These are phyloP conservation scores for Penicillium nordicum DNA, from an alignment of 2,329 filamentous ascomycete species.

Conservation along the genomic window DNA sequence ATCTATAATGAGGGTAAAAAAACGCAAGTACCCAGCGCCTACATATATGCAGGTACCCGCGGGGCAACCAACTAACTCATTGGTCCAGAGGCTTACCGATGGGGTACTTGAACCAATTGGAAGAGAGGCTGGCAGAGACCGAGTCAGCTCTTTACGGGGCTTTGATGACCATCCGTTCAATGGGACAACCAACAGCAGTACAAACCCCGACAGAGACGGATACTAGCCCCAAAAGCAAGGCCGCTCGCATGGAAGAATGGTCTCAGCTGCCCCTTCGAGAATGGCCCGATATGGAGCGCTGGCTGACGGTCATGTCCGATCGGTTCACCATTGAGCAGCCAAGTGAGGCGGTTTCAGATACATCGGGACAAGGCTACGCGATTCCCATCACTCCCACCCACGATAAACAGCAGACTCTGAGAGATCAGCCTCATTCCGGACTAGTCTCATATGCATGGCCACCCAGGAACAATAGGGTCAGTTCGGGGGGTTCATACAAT, in stretches of 20 bases:
- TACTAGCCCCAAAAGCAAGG: slow-evolving; percentile 12
- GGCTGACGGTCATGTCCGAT: slow-evolving; percentile 15
- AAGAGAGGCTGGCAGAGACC: slow-evolving; percentile 21
- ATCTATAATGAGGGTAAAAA: slow-evolving; percentile 23
- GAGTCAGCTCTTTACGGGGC: slow-evolving; percentile 23
- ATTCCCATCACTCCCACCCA: slow-evolving; percentile 1
- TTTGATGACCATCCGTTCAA: slow-evolving; percentile 14
- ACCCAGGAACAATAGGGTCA: neutral
- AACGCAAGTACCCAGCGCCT: slow-evolving; percentile 9
- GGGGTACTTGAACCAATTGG: slow-evolving; percentile 24
- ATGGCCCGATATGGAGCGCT: slow-evolving; percentile 18
- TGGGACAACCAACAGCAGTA: slow-evolving; percentile 5
- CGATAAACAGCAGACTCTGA: neutral
- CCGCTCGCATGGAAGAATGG: slow-evolving; percentile 23
- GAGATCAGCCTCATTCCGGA: neutral
- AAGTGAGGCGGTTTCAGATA: neutral
- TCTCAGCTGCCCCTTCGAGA: slow-evolving; percentile 18
- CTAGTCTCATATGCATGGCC: slow-evolving; percentile 5
- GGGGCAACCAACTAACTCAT: neutral
- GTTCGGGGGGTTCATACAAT: slow-evolving; percentile 6
- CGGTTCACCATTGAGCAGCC: slow-evolving; percentile 13
- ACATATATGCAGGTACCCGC: slow-evolving; percentile 1
- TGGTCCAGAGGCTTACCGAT: slow-evolving; percentile 19
- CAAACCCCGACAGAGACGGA: slow-evolving; percentile 9
- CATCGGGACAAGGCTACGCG: neutral